Base-by-base conservation (phyloP, 331 rosid genomes). In the Rhamnella rubrinervis region DNA sequence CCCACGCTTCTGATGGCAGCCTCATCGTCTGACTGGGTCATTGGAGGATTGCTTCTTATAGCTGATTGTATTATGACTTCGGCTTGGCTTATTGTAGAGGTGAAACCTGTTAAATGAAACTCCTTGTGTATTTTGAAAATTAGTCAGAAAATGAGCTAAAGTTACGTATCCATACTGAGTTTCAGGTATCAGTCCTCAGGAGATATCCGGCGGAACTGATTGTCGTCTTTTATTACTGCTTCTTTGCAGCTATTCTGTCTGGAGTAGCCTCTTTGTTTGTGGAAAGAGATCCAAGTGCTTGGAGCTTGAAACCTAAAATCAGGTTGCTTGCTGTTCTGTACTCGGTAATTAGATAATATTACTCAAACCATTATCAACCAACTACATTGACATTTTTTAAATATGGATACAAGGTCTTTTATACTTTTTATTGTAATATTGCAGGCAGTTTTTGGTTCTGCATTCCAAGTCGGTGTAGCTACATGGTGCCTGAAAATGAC, bases 371-470 rank as follows among this genome's bases (percentile, higher is more conserved):
- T 25, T 31, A 65, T 69, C 55, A 61, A 23, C 71, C 55, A 64
- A 23, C 55, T 57, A 70, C 37, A 50, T 21, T 60, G 3, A 10
- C 63, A 52, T 70, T 31, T 51, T 64, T 31, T 14, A 60, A 55
- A 71, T 76, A 8, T 26, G 23, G 50, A 59, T 51, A 60, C 39
- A n/a, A 39, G 44, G 14, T 70, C 1, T 59, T 66, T 17, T 35
- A 67, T 73, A 74, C 63, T 41, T 55, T 67, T 23, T n/a, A 38
- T 57, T 20, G 16, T 79, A 19, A 60, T 70, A 63, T 46, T 70
- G 73, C 49, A 92, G 97, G 96, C 80, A 74, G 73, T 82, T 20
- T 65, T 92, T 71, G 97, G 97, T 57, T 85, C 86, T 66, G 97
- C 89, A 26, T 75, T 92, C 80, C 97, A 87, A 85, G 92, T 89